Base-by-base conservation (phyloP, 2,329 filamentous ascomycete genomes). In the Bisporella sp. region DNA sequence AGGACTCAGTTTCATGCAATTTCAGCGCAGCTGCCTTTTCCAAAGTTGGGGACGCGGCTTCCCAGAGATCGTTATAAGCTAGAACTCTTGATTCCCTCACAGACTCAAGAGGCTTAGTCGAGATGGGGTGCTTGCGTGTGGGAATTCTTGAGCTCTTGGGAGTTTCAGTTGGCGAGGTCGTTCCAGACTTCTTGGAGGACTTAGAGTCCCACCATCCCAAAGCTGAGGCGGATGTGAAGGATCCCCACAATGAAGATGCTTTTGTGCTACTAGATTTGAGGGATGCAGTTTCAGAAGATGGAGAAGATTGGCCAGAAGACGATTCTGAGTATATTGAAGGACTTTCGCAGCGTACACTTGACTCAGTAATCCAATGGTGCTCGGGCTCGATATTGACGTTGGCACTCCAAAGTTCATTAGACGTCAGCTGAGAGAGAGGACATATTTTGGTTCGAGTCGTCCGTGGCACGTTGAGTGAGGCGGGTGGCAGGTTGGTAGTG, bases 301-400 rank as follows among this genome's bases (percentile, higher is more conserved):
- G 61, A 2, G 62, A 64, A 28, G 61, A 60, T 35, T 51, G 44
- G 12, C 59, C 60, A 35, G 62, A 65, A n/a, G 62, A 62, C 13
- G 57, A 47, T 21, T 54, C 46, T 2, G 62, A 64, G 45, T 59
- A 60, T 21, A 62, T 45, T 12, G 59, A 62, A 9, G 63, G 64
- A 49, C 62, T 64, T 11, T 48, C 52, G 32, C 61, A 57, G 51
- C 62, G 54, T 7, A 61, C 52, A 8, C 63, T 62, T 6, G 64
- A 66, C 44, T 65, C 63, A 9, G 63, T 60, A n/a, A 66, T 61
- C 64, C 64, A 66, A 41, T 66, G 48, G 45, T 49, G 60, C 35
- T 62, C 60, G 44, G 52, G 33, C 6, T 47, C 33, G n/a, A 57
- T 28, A 37, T 48, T 47, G 5, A 51, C 21, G 8, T 47, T 33